A percentile compares a stretch with the other conserved stretches of the same genome.
phyloP scores from a whole-genome alignment of 176 grass and related monocot species.

The Carex parvula region DNA sequence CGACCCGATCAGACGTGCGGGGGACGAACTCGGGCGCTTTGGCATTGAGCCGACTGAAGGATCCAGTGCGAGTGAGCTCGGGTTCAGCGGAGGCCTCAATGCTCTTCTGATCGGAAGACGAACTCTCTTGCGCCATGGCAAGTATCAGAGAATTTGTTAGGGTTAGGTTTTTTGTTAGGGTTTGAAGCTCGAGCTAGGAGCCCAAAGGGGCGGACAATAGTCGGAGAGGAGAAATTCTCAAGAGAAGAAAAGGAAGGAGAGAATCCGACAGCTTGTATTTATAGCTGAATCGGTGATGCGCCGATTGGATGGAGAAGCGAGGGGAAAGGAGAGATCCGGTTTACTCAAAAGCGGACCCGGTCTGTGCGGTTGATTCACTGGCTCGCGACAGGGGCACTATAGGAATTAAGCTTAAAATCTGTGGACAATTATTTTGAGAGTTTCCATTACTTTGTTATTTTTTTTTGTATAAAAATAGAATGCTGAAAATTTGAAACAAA shows the following conservation, averaged over 20 bases:
- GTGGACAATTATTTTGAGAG: neutral
- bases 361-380: neutral
- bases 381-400: neutral
- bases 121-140: conserved; percentile 52
- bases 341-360: conserved; percentile 1
- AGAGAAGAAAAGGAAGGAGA: neutral
- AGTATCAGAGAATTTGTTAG: neutral
- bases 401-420: neutral
- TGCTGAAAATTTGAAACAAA: neutral
- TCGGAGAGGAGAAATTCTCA: conserved; percentile 12
- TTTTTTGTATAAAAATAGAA: conserved; percentile 10
- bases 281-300: conserved; percentile 3
- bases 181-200: neutral
- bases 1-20: conserved; percentile 32
- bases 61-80: conserved; percentile 45
- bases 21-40: conserved; percentile 88
- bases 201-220: conserved; percentile 22
- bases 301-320: conserved; percentile 2
- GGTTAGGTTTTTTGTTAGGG: conserved; percentile 51
- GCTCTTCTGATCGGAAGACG: conserved; percentile 34
- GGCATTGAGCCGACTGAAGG: conserved; percentile 74
- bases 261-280: neutral
- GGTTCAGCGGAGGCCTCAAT: conserved; percentile 29
- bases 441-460: neutral
- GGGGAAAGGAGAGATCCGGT: conserved; percentile 10